A percentile compares a stretch with the other conserved stretches of the same genome.
phyloP scores from a whole-genome alignment of 768 basidiomycete species.

The Kwoniella botswanensis region DNA sequence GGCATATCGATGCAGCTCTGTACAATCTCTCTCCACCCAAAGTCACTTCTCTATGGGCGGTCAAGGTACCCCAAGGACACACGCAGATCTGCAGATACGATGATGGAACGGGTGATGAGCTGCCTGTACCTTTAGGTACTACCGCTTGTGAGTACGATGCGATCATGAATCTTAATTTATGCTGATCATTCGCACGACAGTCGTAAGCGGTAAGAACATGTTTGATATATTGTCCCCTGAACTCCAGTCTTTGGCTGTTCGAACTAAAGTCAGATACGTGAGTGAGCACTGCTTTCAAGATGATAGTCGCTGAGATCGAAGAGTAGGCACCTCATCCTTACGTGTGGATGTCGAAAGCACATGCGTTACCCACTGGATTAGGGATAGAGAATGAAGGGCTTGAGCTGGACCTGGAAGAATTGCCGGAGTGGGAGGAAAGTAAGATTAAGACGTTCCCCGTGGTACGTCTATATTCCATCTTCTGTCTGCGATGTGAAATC shows the following conservation, averaged over 20 bases:
- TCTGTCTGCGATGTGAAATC: conserved; percentile 9
- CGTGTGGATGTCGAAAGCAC: conserved; percentile 84
- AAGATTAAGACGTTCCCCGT: conserved; percentile 75
- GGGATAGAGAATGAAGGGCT: conserved; percentile 79
- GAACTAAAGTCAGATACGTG: conserved; percentile 73
- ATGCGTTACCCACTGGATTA: conserved; percentile 75
- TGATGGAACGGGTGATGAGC: conserved; percentile 83
- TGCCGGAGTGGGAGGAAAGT: conserved; percentile 81
- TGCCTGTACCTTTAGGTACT: conserved; percentile 80
- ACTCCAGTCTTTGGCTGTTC: conserved; percentile 78
- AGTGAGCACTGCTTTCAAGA: conserved; percentile 11
- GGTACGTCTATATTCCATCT: conserved; percentile 53
- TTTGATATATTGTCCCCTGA: conserved; percentile 75
- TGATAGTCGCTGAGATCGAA: conserved; percentile 1
- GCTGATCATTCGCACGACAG: conserved; percentile 34
- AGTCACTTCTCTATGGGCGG: conserved; percentile 82
- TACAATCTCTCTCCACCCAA: conserved; percentile 64
- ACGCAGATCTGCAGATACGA: conserved; percentile 75
- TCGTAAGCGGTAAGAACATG: conserved; percentile 73
- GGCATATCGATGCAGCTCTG: conserved; percentile 76
- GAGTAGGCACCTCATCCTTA: conserved; percentile 73
- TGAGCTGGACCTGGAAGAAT: conserved; percentile 69
- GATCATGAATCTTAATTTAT: too few species aligned
- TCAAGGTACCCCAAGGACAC: conserved; percentile 71
- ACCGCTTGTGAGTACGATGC: conserved; percentile 71